A percentile compares a stretch with the other conserved stretches of the same genome.
Conservation (phyloP, 2,329 filamentous ascomycete species). For the Aureobasidium sp. region DNA sequence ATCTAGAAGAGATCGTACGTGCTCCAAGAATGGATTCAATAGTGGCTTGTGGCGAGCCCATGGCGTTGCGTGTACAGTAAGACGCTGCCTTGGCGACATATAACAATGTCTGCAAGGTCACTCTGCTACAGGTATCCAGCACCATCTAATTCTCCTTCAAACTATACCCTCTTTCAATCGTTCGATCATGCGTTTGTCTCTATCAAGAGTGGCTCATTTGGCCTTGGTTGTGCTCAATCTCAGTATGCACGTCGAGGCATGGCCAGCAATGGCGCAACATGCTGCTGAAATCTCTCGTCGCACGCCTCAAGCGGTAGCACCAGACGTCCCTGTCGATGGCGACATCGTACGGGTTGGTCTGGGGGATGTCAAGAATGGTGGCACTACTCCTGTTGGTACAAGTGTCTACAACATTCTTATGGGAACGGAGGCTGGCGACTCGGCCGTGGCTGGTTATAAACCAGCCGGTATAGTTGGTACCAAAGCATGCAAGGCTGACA, state of each 20-base stretch:
- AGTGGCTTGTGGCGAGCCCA: background rate
- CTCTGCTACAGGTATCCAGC: background rate
- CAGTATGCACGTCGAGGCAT: background rate
- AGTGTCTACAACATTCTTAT: conserved; percentile 20
- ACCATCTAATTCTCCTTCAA: background rate
- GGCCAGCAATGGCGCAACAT: background rate
- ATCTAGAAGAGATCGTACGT: background rate
- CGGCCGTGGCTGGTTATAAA: conserved; percentile 18
- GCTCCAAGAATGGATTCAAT: background rate
- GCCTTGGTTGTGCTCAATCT: background rate
- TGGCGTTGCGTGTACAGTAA: background rate
- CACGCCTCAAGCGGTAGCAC: background rate
- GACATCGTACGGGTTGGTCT: background rate
- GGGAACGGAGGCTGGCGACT: conserved; percentile 18
- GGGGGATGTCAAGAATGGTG: conserved; percentile 20
- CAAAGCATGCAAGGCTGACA: conserved; percentile 28
- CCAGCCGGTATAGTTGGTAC: conserved; percentile 14
- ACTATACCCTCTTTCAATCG: background rate
- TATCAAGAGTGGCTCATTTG: background rate
- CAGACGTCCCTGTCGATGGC: background rate
- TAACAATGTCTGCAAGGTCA: background rate
- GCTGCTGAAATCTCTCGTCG: background rate
- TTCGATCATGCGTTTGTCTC: background rate
- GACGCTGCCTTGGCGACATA: background rate
- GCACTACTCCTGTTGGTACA: conserved; percentile 19